Base-by-base conservation (phyloP, 2,329 filamentous ascomycete genomes). In the Colletotrichum sp. region DNA sequence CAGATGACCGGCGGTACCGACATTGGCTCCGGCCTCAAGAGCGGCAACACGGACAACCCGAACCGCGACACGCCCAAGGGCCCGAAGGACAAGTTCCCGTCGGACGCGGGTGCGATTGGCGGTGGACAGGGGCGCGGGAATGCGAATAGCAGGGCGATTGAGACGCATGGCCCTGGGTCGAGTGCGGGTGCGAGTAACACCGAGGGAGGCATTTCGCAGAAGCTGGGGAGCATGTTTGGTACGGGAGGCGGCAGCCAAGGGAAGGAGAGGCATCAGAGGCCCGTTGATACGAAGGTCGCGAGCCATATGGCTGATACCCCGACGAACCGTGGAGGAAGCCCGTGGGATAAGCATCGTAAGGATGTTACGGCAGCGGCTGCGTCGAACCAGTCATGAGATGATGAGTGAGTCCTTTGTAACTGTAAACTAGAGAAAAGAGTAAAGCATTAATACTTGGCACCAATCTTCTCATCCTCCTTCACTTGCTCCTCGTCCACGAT, bases 401-500 rank as follows among this genome's bases (percentile, higher is more conserved):
- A 21, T 1, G 5, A n/a, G 16, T 24, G 10, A 7, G 5, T 8
- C 0, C 5, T 1, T 24, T 60, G 24, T 55, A 9, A 1, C 8
- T 30, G 9, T 49, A 63, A 13, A 24, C 3, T 24, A 21, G 9
- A 62, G 2, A 26, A 26, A 13, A 44, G 15, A 2, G 21, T 13
- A 18, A 16, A 28, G 7, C 9, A 36, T 57, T 32, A 52, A 28
- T 62, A 60, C 5, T 30, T 65, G 5, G 24, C 13, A 8, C 52
- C 57, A 0, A 28, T 10, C 30, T 15, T 26, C 21, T 64, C 57
- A 3, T 75, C 69, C 1, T 15, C 1, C 15, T 81, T 71, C n/a
- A 84, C 71, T 73, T 85, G 83, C 57, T 86, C 83, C 26, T 83
- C 78, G 77, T 91, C 89, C 15, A 92, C 86, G 13, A 92, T 79